Evolutionary conservation across 2,329 filamentous ascomycete species (phyloP), one percentile per base, ranked within the genome.

Genomic region (Teratosphaeria gauchensis): DNA sequence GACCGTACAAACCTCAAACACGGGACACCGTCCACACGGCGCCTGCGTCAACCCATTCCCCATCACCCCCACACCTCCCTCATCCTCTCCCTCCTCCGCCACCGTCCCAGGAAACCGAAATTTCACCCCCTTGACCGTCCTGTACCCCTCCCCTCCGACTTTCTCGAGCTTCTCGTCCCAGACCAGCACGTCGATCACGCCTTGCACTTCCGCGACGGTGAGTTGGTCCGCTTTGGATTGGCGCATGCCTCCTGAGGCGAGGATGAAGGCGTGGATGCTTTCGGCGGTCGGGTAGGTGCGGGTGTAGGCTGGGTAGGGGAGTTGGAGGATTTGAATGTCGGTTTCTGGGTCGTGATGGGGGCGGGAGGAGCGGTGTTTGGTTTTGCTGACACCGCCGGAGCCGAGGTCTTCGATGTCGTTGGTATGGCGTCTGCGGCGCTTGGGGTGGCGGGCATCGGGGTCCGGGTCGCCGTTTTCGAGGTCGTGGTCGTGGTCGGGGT

Each of bases 1-100:
- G 61, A 95, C 90, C 64, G 90, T 88, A 71, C 94, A 99, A 1
- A 97, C 80, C 59, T 94, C 88, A 71, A 96, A 96, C 2, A 96
- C 92, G 0, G 94, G 94, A 73, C 94, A 99, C 58, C 85, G 82
- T 1, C 92, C 92, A 73, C 94, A 99, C 0, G 94, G 94, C 2
- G 88, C 86, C 72, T 96, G 91, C 1, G 89, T 95, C 64, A 92
- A 84, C 3, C 89, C 89, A 66, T 92, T 95, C 32, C 89, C 88
- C 65, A 91, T 95, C n/a, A n/a, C n/a, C 65, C 80, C 77, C 6
- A 12, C 7, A 9, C 33, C 52, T 11, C 51, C 57, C 32, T 48
- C 38, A 33, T 62, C 73, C n/a, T 76, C 78, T 16, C 77, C 24
- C 24, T 63, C 61, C 2, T 46, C 52, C 54, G 59, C 60, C 19